These are phyloP conservation scores for Calonectria hawksworthii DNA, from an alignment of 2,329 filamentous ascomycete genomes.

Conservation along the genomic window DNA sequence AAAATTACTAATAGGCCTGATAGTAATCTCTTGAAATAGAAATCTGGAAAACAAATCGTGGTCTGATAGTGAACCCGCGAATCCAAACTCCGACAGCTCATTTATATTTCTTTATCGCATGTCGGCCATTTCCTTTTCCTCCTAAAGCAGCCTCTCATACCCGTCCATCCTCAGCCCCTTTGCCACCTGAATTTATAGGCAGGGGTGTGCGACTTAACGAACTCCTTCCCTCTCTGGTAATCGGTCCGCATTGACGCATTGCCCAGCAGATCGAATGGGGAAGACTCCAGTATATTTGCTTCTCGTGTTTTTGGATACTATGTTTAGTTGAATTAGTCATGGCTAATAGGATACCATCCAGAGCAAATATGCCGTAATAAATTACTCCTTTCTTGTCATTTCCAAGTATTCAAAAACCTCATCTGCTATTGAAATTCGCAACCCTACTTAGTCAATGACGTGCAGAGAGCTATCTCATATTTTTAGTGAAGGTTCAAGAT, in stretches of 20 bases:
- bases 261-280: background rate
- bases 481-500: background rate
- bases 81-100: background rate
- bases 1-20: background rate
- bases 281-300: background rate
- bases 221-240: conserved; percentile 1
- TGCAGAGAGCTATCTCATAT: background rate
- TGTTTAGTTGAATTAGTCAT: background rate
- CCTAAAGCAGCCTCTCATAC: background rate
- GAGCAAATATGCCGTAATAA: background rate
- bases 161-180: background rate
- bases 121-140: background rate
- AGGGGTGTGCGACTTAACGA: background rate
- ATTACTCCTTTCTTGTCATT: background rate
- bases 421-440: background rate
- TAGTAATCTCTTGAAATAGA: accelerated
- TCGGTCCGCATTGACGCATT: background rate
- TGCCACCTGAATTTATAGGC: background rate
- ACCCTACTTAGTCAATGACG: too few relatives aligned
- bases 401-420: background rate
- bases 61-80: background rate
- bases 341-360: background rate
- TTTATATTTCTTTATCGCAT: too few relatives aligned
- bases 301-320: background rate
- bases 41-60: background rate